phyloP scores from a whole-genome alignment of 1,139 yeast species.

The Williopsis jadinii region DNA sequence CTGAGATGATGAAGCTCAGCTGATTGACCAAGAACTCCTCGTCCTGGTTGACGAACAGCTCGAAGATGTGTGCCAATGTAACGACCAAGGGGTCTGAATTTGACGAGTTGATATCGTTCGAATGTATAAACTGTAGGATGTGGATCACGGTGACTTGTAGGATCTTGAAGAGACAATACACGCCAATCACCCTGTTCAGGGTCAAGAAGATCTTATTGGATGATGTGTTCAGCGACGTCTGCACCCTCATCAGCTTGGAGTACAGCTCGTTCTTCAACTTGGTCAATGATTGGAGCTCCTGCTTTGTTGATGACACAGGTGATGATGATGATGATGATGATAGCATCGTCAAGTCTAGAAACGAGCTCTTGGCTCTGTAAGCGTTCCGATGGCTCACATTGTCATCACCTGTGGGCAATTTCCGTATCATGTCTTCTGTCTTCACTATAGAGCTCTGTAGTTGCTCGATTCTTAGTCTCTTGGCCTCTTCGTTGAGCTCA shows the following conservation, averaged over 20 bases:
- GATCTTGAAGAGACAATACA: conserved; percentile 21
- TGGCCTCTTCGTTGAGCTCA: conserved; percentile 12
- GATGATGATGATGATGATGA: not conserved
- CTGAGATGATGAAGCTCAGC: conserved; percentile 19
- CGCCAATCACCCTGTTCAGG: conserved; percentile 5
- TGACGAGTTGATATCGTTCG: conserved; percentile 9
- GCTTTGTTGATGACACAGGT: not conserved
- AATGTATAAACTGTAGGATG: conserved; percentile 2
- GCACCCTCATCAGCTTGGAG: conserved; percentile 12
- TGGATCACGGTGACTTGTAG: conserved; percentile 13
- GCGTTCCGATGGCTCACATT: conserved; percentile 12
- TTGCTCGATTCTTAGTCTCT: conserved; percentile 13
- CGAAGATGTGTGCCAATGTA: conserved; percentile 16
- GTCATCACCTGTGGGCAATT: conserved; percentile 2
- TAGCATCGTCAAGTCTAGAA: conserved; percentile 13
- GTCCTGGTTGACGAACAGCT: conserved; percentile 14
- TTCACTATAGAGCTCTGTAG: conserved; percentile 29
- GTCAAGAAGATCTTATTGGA: not conserved
- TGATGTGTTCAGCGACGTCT: conserved; percentile 2
- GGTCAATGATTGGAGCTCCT: conserved; percentile 16
- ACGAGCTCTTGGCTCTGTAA: conserved; percentile 15
- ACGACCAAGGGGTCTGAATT: conserved; percentile 22
- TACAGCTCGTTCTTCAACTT: conserved; percentile 19
- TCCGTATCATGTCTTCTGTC: conserved; percentile 27
- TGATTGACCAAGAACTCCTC: conserved; percentile 18